Evolutionary conservation across 164 flowering plant genomes (phyloP), one percentile per base, ranked within the genome.

Genomic region (Sextonia rubra): DNA sequence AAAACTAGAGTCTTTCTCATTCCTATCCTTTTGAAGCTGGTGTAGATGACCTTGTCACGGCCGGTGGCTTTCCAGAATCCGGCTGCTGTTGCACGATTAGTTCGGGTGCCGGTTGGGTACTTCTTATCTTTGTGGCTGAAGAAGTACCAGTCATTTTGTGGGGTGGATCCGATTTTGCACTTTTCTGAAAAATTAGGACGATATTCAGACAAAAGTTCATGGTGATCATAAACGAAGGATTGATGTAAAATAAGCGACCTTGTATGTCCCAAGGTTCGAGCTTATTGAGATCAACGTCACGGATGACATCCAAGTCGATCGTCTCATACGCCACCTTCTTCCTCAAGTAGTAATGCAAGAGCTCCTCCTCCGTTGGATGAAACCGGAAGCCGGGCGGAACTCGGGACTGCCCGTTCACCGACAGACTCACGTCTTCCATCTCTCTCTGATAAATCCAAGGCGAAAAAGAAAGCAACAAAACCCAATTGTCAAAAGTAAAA

Each of bases 1-100:
- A 93, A 93, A 30, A 93, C 97, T 0, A 93, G 82, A 2, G 98
- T 93, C 79, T 93, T 93, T 71, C 98, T 84, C 92, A 91, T 86
- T 25, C 98, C 98, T 47, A 91, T 93, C 32, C 96, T 78, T 62
- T 75, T 81, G 61, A 74, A 81, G 80, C 85, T 85, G 73, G 91
- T 88, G 66, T 86, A 81, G 32, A 93, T 93, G 64, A 90, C 87
- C 85, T 93, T 93, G 68, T 93, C 98, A 1, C 97, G 88, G 24
- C 98, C 98, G 0, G 98, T 93, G 30, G 98, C 98, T 74, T 93
- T 93, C 98, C 98, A 93, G 71, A 93, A 93, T 4, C 98, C 98
- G 12, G 95, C 97, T 0, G 91, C 86, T 0, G 98, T 93, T 1
- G 98, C 98, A 0, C 98, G 90, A 64, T 93, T 93, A 0, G 97